A percentile compares a stretch with the other conserved stretches of the same genome.
Conservation (phyloP, 495 filamentous ascomycete genomes). For the Aspergillus coremiiformis region DNA sequence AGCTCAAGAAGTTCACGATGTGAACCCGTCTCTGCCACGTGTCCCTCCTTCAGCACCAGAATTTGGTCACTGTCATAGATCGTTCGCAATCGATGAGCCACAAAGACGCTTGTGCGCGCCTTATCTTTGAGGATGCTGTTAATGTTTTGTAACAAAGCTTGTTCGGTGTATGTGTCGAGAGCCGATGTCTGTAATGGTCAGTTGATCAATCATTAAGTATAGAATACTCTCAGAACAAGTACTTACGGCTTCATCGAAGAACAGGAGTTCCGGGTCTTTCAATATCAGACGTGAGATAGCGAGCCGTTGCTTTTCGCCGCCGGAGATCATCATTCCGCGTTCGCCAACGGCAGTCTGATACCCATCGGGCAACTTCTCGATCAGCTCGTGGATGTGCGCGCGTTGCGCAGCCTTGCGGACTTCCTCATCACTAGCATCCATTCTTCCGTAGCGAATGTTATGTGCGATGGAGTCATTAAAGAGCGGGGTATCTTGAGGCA, state of each 20-base stretch:
- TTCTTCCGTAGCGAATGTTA: constrained; percentile 91
- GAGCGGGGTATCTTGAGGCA: constrained; percentile 92
- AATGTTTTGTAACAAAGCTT: constrained; percentile 84
- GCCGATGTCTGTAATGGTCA: constrained; percentile 61
- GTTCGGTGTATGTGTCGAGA: constrained; percentile 92
- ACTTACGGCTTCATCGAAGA: constrained; percentile 90
- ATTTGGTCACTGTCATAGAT: constrained; percentile 94
- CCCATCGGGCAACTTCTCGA: constrained; percentile 69
- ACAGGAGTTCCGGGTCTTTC: constrained; percentile 86
- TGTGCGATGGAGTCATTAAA: constrained; percentile 95
- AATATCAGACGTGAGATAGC: constrained; percentile 80
- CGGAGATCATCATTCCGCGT: constrained; percentile 96
- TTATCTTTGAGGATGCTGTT: constrained; percentile 90
- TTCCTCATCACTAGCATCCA: constrained; percentile 66
- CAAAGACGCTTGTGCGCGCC: constrained; percentile 81
- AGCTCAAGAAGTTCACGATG: constrained; percentile 75
- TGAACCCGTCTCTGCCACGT: constrained; percentile 77
- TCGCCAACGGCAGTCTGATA: constrained; percentile 93
- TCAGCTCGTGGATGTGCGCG: constrained; percentile 78
- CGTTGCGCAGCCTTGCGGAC: constrained; percentile 69
- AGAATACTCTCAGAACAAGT: neutral
- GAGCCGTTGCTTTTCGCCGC: constrained; percentile 91
- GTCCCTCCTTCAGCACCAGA: constrained; percentile 78
- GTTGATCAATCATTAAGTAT: constrained; percentile 5
- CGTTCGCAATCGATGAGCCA: constrained; percentile 85